Percentiles rank a stretch among this genome's conserved stretches.
phyloP scores from a whole-genome alignment of 495 filamentous ascomycete species.

The Aspergillus biplanus region DNA sequence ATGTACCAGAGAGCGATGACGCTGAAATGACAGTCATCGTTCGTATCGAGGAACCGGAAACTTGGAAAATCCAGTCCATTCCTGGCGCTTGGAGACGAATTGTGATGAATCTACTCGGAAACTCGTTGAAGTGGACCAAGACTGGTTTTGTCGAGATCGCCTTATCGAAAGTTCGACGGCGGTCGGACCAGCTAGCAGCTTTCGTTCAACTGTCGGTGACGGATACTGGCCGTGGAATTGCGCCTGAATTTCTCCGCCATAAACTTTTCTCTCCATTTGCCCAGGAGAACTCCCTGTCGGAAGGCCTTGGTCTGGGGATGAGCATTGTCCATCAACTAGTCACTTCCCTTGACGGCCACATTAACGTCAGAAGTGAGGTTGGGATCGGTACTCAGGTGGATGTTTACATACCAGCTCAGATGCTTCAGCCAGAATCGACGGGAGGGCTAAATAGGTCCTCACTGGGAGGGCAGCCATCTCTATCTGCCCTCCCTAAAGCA shows the following conservation, averaged over 20 bases:
- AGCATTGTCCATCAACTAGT: slow-evolving; percentile 71
- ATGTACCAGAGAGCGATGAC: not conserved
- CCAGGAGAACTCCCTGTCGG: slow-evolving; percentile 67
- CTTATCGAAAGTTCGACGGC: slow-evolving; percentile 40
- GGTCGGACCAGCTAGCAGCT: slow-evolving; percentile 20
- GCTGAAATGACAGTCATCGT: slow-evolving; percentile 48
- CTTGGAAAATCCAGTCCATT: slow-evolving; percentile 60
- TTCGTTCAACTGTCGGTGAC: slow-evolving; percentile 54
- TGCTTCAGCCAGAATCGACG: slow-evolving; percentile 10
- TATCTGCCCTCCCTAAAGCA: not conserved
- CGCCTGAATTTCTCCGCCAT: slow-evolving; percentile 65
- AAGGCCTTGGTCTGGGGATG: slow-evolving; percentile 71
- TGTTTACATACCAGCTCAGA: slow-evolving; percentile 52
- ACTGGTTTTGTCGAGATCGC: slow-evolving; percentile 62
- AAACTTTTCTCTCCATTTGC: slow-evolving; percentile 70
- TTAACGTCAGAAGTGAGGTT: slow-evolving; percentile 60
- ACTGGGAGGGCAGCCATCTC: not conserved
- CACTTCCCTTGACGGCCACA: slow-evolving; percentile 58
- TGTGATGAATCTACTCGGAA: slow-evolving; percentile 74
- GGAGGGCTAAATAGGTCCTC: not conserved
- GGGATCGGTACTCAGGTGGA: slow-evolving; percentile 63
- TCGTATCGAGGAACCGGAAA: slow-evolving; percentile 53
- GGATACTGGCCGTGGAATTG: slow-evolving; percentile 72
- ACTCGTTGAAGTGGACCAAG: slow-evolving; percentile 69
- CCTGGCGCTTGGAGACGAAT: slow-evolving; percentile 67